Percentiles rank a stretch among this genome's conserved stretches.
Evolutionary conservation across 2,329 filamentous ascomycete species (phyloP).

Genomic region (Pestalotiopsis sp.): DNA sequence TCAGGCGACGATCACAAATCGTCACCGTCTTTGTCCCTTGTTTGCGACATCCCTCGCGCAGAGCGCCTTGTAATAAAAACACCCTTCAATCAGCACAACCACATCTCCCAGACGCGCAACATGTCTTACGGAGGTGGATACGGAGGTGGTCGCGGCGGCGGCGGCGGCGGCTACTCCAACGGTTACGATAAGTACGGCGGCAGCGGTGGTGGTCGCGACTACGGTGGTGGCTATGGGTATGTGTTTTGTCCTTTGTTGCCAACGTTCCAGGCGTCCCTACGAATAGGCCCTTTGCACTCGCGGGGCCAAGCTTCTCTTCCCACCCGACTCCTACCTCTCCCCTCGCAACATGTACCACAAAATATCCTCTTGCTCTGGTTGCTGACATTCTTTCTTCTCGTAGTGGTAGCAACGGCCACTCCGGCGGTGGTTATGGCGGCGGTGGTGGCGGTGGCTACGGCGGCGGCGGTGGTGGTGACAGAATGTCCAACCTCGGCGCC

Average conservation of each 20-base stretch:
- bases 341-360: background rate
- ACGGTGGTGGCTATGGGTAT: slow-evolving; percentile 40
- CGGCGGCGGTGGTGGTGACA: slow-evolving; percentile 78
- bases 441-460: slow-evolving; percentile 39
- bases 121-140: slow-evolving; percentile 72
- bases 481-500: slow-evolving; percentile 89
- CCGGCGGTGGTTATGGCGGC: slow-evolving; percentile 44
- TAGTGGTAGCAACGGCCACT: slow-evolving; percentile 49
- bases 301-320: too few species aligned
- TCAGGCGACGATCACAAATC: background rate
- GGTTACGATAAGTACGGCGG: slow-evolving; percentile 30
- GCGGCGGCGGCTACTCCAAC: slow-evolving; percentile 49
- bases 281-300: background rate
- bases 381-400: background rate
- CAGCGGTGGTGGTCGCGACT: slow-evolving; percentile 13
- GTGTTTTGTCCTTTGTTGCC: slow-evolving; percentile 15
- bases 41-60: slow-evolving; percentile 19
- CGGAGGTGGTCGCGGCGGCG: slow-evolving; percentile 49
- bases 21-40: background rate
- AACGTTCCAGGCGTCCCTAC: background rate
- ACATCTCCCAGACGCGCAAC: slow-evolving; percentile 33
- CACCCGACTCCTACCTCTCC: background rate
- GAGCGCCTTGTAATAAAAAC: slow-evolving; percentile 16
- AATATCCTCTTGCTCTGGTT: too few species aligned
- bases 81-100: slow-evolving; percentile 15